Conservation (phyloP, 441 rosid species). For the Adansonia rubrostipa region DNA sequence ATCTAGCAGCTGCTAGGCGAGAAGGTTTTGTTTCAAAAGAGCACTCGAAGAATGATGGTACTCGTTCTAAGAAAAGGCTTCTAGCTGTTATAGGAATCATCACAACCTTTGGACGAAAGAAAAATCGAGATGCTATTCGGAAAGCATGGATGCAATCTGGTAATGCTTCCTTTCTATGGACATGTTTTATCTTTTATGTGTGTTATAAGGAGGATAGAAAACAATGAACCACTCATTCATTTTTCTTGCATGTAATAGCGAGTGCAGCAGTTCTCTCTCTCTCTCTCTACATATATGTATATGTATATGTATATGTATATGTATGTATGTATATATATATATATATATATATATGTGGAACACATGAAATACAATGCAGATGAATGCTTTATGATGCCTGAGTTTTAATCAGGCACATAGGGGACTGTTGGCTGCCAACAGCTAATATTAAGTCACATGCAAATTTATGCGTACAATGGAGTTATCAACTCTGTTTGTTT, state of each 20-base stretch:
- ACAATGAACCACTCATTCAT: neutral
- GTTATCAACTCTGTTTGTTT: neutral
- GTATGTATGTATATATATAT: no score
- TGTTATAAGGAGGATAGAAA: neutral
- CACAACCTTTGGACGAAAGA: slow-evolving; percentile 59
- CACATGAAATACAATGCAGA: slow-evolving; percentile 1
- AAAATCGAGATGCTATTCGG: slow-evolving; percentile 68
- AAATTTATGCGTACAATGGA: neutral
- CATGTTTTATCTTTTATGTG: neutral
- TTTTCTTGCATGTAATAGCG: neutral
- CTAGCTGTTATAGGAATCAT: slow-evolving; percentile 59
- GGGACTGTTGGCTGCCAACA: neutral
- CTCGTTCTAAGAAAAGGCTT: slow-evolving; percentile 46
- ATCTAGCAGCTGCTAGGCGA: slow-evolving; percentile 55
- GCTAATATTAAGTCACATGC: neutral
- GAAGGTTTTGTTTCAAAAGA: slow-evolving; percentile 58
- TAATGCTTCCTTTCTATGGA: slow-evolving; percentile 26
- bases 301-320: no score
- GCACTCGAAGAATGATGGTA: slow-evolving; percentile 35
- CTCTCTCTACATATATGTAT: neutral
- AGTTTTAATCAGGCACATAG: slow-evolving; percentile 1
- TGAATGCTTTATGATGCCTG: slow-evolving; percentile 16
- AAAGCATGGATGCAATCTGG: slow-evolving; percentile 84
- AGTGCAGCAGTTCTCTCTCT: neutral
- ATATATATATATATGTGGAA: neutral